Percentiles rank a stretch among this genome's conserved stretches.
Conservation (phyloP, 108 stramenopile species). For the Hondaea fermentalgiana region DNA sequence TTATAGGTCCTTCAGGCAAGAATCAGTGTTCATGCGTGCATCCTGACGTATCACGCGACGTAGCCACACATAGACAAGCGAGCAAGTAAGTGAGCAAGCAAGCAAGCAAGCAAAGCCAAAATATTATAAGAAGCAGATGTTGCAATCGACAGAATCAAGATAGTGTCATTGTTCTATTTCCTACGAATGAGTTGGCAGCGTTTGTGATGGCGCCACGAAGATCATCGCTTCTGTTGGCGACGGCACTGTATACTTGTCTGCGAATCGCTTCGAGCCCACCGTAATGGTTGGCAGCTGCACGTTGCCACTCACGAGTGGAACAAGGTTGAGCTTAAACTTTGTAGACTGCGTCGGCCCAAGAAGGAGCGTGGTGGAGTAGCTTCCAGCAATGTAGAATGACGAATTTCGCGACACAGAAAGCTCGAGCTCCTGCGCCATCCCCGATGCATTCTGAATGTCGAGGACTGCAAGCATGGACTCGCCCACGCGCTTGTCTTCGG, state of each 20-base stretch:
- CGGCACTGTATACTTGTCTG: not conserved
- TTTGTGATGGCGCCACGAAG: not conserved
- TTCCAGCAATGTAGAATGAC: not conserved
- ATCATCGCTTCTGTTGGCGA: not conserved
- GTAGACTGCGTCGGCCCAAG: not conserved
- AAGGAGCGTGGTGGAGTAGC: not conserved
- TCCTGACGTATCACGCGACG: too few species aligned
- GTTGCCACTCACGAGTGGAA: not conserved
- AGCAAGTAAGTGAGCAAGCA: too few species aligned
- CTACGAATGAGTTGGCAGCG: too few species aligned
- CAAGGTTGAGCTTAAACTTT: not conserved
- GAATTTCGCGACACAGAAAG: not conserved
- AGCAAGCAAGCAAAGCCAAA: too few species aligned
- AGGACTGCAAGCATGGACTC: not conserved
- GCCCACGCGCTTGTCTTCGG: not conserved
- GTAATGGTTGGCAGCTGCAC: not conserved
- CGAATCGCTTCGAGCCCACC: not conserved
- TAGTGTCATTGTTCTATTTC: too few species aligned
- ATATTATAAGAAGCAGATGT: too few species aligned
- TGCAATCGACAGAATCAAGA: too few species aligned
- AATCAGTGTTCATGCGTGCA: too few species aligned
- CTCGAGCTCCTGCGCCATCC: slow-evolving; percentile 3
- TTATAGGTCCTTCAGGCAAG: too few species aligned
- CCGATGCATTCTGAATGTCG: not conserved
- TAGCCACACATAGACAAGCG: too few species aligned